A percentile compares a stretch with the other conserved stretches of the same genome.
phyloP scores from a whole-genome alignment of 352 stramenopile species.

The Hyaloperonospora brassicae region DNA sequence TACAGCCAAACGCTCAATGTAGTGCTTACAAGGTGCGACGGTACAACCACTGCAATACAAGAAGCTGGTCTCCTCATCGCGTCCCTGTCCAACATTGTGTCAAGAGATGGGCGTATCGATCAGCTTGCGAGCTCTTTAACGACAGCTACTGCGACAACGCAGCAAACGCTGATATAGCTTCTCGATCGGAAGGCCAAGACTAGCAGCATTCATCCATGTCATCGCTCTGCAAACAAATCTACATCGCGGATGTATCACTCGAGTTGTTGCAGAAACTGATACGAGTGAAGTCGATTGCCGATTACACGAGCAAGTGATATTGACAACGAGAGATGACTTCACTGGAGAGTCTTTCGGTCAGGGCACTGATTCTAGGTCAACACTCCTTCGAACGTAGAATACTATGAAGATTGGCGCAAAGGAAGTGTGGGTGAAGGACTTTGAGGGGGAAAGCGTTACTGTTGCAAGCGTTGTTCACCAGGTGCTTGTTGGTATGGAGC shows the following conservation, averaged over 20 bases:
- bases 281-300: slow-evolving; percentile 18
- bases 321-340: slow-evolving; percentile 20
- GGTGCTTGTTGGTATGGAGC: too few relatives aligned
- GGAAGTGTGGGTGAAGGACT: slow-evolving; percentile 25
- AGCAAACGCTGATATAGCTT: slow-evolving; percentile 10
- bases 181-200: slow-evolving; percentile 13
- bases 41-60: slow-evolving; percentile 10
- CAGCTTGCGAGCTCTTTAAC: slow-evolving; percentile 18
- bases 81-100: slow-evolving; percentile 3
- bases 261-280: slow-evolving; percentile 22
- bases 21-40: slow-evolving; percentile 24
- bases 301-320: slow-evolving; percentile 24
- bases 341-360: slow-evolving; percentile 11
- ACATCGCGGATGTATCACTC: slow-evolving; percentile 22
- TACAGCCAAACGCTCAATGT: slow-evolving; percentile 24
- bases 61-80: slow-evolving; percentile 2
- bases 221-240: slow-evolving; percentile 37
- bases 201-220: slow-evolving; percentile 11
- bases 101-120: slow-evolving; percentile 17
- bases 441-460: slow-evolving; percentile 24
- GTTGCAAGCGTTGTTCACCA: too few relatives aligned
- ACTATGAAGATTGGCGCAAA: slow-evolving; percentile 30
- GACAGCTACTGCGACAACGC: slow-evolving; percentile 5
- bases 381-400: slow-evolving; percentile 20
- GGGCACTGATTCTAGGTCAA: slow-evolving; percentile 5